These are phyloP conservation scores for Trametopsis cervina DNA, from an alignment of 768 basidiomycete species.

Conservation along the genomic window DNA sequence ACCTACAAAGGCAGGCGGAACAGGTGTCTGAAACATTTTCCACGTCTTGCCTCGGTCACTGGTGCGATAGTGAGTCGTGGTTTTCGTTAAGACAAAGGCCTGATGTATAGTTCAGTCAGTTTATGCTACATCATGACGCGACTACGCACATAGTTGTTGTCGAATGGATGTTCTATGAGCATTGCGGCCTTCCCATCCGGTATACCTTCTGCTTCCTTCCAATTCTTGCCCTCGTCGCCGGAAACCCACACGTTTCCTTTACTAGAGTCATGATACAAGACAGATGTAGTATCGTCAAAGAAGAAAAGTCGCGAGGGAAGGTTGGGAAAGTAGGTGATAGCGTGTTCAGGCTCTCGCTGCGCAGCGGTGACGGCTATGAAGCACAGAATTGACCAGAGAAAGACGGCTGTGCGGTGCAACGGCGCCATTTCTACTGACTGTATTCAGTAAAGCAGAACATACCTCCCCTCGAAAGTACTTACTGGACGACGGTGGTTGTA, in stretches of 20 bases:
- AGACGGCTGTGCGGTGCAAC: conserved; percentile 15
- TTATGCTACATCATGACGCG: neutral
- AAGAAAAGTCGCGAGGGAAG: conserved; percentile 76
- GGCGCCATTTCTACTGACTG: conserved; percentile 15
- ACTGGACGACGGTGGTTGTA: too few species aligned
- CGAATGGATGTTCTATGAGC: conserved; percentile 83
- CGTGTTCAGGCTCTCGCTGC: conserved; percentile 39
- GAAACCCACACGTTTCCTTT: conserved; percentile 72
- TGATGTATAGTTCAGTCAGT: conserved; percentile 25
- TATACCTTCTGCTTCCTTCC: conserved; percentile 44
- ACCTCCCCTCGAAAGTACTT: too few species aligned
- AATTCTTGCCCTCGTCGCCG: conserved; percentile 78
- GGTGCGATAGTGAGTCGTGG: conserved; percentile 80
- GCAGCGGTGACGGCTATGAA: conserved; percentile 8
- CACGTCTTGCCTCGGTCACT: conserved; percentile 84
- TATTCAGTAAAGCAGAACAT: neutral
- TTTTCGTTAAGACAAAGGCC: conserved; percentile 82
- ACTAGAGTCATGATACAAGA: conserved; percentile 76
- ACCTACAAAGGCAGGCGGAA: conserved; percentile 48
- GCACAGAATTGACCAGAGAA: conserved; percentile 16
- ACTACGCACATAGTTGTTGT: conserved; percentile 60
- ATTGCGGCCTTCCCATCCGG: conserved; percentile 53
- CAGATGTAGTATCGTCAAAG: conserved; percentile 82
- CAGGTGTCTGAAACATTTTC: conserved; percentile 69
- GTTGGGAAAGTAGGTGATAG: conserved; percentile 54